Evolutionary conservation across 2,329 filamentous ascomycete genomes (phyloP).

Genomic region (Aphanocladium album): DNA sequence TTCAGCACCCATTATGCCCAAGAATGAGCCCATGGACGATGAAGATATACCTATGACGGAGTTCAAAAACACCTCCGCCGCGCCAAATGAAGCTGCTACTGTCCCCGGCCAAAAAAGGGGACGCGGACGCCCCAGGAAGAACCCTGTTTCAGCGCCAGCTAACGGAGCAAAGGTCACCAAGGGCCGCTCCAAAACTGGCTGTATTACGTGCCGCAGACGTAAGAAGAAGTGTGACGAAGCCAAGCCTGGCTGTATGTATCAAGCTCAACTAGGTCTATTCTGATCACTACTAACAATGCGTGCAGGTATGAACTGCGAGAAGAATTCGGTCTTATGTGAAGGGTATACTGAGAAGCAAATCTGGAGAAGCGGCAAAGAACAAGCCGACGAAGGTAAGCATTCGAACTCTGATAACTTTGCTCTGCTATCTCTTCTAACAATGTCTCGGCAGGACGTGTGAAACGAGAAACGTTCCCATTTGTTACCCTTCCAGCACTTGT

Average conservation of each 20-base stretch:
- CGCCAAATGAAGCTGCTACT: constrained; percentile 19
- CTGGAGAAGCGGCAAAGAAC: constrained; percentile 82
- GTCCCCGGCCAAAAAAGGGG: constrained; percentile 49
- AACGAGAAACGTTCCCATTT: constrained; percentile 43
- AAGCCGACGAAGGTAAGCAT: constrained; percentile 58
- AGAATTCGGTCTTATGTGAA: constrained; percentile 88
- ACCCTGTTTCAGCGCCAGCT: constrained; percentile 57
- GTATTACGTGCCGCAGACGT: constrained; percentile 60
- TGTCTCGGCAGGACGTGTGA: constrained; percentile 40
- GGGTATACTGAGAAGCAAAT: constrained; percentile 82
- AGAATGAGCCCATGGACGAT: constrained; percentile 54
- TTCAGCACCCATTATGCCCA: constrained; percentile 44
- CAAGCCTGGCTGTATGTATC: constrained; percentile 57
- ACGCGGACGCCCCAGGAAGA: constrained; percentile 77
- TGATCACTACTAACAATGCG: constrained; percentile 16
- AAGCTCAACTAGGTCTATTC: too few species aligned
- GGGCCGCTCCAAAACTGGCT: constrained; percentile 66
- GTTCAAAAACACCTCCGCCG: constrained; percentile 38
- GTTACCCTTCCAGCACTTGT: constrained; percentile 64
- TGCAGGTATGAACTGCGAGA: constrained; percentile 81
- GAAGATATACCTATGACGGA: constrained; percentile 46
- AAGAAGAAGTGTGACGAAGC: constrained; percentile 72
- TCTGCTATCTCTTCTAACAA: constrained; percentile 12
- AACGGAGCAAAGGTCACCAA: constrained; percentile 68
- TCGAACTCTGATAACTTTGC: background rate